phyloP scores from a whole-genome alignment of 2,329 filamentous ascomycete species.

The Magnaporthiopsis rhizophila region DNA sequence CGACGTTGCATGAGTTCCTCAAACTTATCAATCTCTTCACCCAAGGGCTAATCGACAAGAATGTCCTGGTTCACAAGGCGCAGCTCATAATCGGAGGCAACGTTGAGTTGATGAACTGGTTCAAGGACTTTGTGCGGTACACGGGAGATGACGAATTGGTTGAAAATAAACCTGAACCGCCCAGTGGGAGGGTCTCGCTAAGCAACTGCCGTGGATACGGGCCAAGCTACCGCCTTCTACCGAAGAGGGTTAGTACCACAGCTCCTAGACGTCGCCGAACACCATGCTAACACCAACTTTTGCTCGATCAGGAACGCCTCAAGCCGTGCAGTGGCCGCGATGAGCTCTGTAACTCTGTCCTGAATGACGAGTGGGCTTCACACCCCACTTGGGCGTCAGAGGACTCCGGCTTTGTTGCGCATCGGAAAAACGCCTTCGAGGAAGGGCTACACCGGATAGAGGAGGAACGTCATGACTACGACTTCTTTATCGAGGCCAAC shows the following conservation, averaged over 20 bases:
- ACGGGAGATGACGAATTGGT: constrained; percentile 70
- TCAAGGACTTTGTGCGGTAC: constrained; percentile 75
- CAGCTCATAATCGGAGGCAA: constrained; percentile 82
- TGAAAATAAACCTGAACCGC: constrained; percentile 68
- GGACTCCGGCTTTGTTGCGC: constrained; percentile 94
- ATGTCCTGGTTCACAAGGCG: constrained; percentile 74
- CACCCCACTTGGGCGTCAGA: constrained; percentile 99
- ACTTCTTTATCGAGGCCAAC: constrained; percentile 95
- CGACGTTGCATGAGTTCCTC: constrained; percentile 88
- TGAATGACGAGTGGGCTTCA: constrained; percentile 98
- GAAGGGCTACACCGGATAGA: constrained; percentile 93
- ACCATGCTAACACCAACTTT: background rate
- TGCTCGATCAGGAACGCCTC: constrained; percentile 56
- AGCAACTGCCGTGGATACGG: constrained; percentile 95
- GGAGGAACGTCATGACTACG: constrained; percentile 96
- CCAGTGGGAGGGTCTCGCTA: constrained; percentile 76
- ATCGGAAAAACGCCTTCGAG: constrained; percentile 92
- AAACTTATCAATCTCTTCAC: constrained; percentile 96
- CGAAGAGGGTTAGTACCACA: constrained; percentile 55
- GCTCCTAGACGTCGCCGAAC: background rate
- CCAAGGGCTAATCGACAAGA: constrained; percentile 82
- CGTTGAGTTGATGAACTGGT: constrained; percentile 79
- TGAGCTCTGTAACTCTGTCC: constrained; percentile 83
- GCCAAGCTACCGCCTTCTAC: constrained; percentile 87
- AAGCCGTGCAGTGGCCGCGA: constrained; percentile 92